Conservation (phyloP, 352 stramenopile species). For the Globisporangium camurandrum region DNA sequence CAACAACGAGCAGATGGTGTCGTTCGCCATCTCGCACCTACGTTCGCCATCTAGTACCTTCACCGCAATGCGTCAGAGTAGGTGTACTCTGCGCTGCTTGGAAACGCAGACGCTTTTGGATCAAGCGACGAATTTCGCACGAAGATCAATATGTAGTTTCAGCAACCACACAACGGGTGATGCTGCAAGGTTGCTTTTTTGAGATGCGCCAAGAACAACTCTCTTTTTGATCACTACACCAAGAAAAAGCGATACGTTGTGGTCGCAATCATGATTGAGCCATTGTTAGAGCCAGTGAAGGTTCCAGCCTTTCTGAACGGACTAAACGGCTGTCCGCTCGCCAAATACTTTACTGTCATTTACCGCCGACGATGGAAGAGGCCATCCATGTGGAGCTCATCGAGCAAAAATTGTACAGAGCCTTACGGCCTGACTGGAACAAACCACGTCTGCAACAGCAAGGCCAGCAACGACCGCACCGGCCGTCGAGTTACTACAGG, state of each 20-base stretch:
- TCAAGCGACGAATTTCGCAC: neutral
- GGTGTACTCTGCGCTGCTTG: neutral
- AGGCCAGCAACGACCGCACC: neutral
- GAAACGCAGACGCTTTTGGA: neutral
- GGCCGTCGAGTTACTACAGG: neutral
- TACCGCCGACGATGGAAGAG: slow-evolving; percentile 1
- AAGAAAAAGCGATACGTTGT: neutral
- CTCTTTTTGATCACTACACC: neutral
- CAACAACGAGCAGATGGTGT: neutral
- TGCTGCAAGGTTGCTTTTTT: neutral
- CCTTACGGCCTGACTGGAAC: neutral
- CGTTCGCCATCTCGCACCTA: neutral
- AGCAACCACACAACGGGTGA: neutral
- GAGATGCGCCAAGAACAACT: neutral
- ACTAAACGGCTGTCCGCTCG: neutral
- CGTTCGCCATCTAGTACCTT: no score
- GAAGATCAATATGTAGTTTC: neutral
- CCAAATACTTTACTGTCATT: neutral
- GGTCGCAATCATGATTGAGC: neutral
- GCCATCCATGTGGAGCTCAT: neutral
- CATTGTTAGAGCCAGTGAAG: slow-evolving; percentile 3
- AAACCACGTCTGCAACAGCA: neutral
- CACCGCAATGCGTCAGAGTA: neutral
- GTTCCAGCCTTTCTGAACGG: slow-evolving; percentile 4
- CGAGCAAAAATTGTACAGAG: slow-evolving; percentile 1